A percentile compares a stretch with the other conserved stretches of the same genome.
These are phyloP conservation scores for Globisporangium nagaii DNA, from an alignment of 352 stramenopile species.

Conservation along the genomic window DNA sequence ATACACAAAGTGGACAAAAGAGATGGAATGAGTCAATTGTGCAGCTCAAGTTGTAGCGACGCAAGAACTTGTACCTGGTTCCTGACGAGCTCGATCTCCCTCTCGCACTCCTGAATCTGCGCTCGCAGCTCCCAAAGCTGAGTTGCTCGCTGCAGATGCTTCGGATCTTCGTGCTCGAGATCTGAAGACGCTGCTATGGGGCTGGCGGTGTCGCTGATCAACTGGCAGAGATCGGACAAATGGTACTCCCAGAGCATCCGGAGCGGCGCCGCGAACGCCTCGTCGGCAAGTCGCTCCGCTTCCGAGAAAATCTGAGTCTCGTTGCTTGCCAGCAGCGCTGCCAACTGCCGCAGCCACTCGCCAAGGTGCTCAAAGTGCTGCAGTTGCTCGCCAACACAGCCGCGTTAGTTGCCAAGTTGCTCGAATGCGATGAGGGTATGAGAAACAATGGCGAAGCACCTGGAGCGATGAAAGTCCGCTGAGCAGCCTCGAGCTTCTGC, in stretches of 20 bases:
- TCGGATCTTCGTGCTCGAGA: neutral
- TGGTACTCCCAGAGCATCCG: neutral
- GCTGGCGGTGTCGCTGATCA: slow-evolving; percentile 11
- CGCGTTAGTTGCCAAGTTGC: too few relatives aligned
- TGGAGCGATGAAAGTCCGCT: neutral
- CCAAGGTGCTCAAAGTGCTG: slow-evolving; percentile 4
- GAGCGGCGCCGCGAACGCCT: neutral
- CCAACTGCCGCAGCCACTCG: slow-evolving; percentile 6
- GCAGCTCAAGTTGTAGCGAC: neutral
- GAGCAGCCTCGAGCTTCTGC: neutral
- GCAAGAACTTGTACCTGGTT: slow-evolving; percentile 12
- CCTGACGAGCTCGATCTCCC: slow-evolving; percentile 14
- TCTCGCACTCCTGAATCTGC: slow-evolving; percentile 17
- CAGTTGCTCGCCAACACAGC: neutral
- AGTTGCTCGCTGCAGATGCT: slow-evolving; percentile 3
- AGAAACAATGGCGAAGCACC: too few relatives aligned
- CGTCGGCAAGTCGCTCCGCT: neutral
- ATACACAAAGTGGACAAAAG: neutral
- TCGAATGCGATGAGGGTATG: too few relatives aligned
- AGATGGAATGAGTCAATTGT: neutral
- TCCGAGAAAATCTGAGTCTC: neutral
- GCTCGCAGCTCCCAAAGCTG: slow-evolving; percentile 11
- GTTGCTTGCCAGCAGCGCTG: neutral
- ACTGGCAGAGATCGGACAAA: slow-evolving; percentile 14
- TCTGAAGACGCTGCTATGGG: neutral